Conservation (phyloP, 1,284 basidiomycete species). For the Spongispora temasekensis region DNA sequence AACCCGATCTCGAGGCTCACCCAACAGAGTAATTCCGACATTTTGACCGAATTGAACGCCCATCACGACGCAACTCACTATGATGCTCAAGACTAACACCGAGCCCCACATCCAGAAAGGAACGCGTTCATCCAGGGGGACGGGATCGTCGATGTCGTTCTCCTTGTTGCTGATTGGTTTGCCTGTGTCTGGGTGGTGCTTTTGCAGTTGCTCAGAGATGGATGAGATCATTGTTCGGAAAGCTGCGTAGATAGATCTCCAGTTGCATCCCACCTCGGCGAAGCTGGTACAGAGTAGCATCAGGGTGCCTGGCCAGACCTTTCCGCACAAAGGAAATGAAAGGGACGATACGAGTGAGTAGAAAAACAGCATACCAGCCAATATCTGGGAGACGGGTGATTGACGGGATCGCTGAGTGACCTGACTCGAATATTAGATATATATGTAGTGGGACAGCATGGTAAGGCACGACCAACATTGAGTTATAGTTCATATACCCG, state of each 20-base stretch:
- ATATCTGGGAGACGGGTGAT: slow-evolving; percentile 1
- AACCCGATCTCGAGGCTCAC: not conserved
- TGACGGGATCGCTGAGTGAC: not conserved
- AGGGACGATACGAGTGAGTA: not conserved
- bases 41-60: slow-evolving; percentile 59
- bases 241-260: slow-evolving; percentile 17
- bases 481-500: slow-evolving; percentile 1
- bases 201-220: not conserved
- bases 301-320: slow-evolving; percentile 66
- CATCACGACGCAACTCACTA: slow-evolving; percentile 58
- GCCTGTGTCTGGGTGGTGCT: too few species aligned
- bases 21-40: slow-evolving; percentile 55
- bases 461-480: not conserved
- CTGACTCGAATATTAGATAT: not conserved
- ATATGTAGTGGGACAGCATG: not conserved
- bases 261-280: slow-evolving; percentile 43
- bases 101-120: slow-evolving; percentile 56
- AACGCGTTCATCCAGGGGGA: slow-evolving; percentile 49
- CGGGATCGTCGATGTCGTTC: slow-evolving; percentile 42
- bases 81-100: slow-evolving; percentile 49
- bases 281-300: slow-evolving; percentile 55
- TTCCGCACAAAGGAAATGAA: too few species aligned
- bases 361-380: not conserved
- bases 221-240: not conserved
- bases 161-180: slow-evolving; percentile 15